Conservation (phyloP, 1,139 yeast species). For the Saccharomycopsis phalli region DNA sequence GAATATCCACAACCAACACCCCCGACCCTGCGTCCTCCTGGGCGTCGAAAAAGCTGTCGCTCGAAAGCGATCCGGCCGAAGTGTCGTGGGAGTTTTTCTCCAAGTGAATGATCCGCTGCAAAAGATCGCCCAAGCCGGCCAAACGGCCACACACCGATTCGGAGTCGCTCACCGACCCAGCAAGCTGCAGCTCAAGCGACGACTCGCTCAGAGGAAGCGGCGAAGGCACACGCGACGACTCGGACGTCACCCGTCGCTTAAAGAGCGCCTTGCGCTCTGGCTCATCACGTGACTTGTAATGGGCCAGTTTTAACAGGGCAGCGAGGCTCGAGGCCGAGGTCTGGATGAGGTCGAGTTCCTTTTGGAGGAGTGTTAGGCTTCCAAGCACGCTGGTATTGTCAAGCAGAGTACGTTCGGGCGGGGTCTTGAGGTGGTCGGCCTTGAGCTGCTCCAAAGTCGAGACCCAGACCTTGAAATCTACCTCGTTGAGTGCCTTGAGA, state of each 20-base stretch:
- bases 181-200: background rate
- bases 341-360: no score
- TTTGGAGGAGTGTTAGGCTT: no score
- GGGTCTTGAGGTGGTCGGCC: no score
- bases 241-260: no score
- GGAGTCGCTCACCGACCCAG: background rate
- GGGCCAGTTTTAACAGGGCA: no score
- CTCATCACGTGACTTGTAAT: no score
- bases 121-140: background rate
- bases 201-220: background rate
- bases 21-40: conserved; percentile 40
- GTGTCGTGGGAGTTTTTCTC: background rate
- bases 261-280: no score
- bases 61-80: conserved; percentile 20
- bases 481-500: conserved; percentile 54
- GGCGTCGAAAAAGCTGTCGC: conserved; percentile 60
- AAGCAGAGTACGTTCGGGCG: no score
- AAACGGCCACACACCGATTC: background rate
- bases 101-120: background rate
- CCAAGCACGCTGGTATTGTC: no score
- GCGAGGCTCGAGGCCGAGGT: no score
- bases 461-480: conserved; percentile 77
- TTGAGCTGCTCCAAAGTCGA: no score
- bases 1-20: conserved; percentile 25
- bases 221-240: no score